These are phyloP conservation scores for Colletotrichum sp. DNA, from an alignment of 2,329 filamentous ascomycete species.

Conservation along the genomic window DNA sequence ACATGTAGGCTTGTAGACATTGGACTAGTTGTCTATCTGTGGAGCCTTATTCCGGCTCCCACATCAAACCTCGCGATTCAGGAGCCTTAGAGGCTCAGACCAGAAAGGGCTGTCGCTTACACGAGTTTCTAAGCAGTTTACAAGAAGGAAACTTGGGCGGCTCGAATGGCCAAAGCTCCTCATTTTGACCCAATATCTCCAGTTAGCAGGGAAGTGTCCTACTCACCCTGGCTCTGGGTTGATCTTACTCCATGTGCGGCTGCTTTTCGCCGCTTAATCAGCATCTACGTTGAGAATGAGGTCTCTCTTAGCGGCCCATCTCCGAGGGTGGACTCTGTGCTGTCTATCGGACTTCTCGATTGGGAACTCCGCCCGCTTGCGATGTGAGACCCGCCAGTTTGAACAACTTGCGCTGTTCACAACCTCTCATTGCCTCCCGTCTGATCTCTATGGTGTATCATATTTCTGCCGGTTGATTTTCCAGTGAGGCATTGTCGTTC, in stretches of 20 bases:
- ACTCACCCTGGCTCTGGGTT: neutral
- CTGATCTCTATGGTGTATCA: neutral
- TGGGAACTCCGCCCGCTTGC: neutral
- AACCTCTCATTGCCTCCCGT: accelerated
- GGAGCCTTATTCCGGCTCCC: neutral
- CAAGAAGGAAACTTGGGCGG: neutral
- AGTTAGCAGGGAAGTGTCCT: neutral
- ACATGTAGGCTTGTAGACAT: neutral
- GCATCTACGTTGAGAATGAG: neutral
- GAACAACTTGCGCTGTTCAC: neutral
- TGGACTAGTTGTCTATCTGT: neutral
- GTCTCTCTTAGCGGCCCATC: neutral
- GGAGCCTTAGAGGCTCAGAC: neutral
- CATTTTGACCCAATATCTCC: neutral
- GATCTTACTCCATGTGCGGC: neutral
- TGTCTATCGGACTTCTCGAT: neutral
- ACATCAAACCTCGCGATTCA: neutral
- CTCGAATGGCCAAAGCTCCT: neutral
- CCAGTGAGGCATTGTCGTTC: neutral
- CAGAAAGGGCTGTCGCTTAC: neutral
- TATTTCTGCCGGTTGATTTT: neutral
- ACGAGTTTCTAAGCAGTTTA: neutral
- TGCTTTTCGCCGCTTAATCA: neutral
- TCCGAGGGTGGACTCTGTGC: accelerated
- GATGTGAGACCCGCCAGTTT: neutral